These are phyloP conservation scores for Hydrangea macrophylla DNA, from an alignment of 148 eudicot species.

Conservation along the genomic window DNA sequence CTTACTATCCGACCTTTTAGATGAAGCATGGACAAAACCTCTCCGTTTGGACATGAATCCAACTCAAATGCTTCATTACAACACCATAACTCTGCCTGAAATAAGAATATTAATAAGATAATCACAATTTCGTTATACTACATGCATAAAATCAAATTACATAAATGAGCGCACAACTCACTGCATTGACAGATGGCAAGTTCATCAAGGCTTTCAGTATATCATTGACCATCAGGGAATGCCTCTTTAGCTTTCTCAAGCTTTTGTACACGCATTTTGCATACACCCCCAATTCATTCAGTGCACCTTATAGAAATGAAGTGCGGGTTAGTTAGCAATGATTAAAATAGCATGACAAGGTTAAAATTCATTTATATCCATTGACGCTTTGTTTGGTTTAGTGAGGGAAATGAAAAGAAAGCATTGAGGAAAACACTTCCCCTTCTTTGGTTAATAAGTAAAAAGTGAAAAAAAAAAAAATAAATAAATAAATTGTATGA, in stretches of 20 bases:
- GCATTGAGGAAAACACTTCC: too few species aligned
- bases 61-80: conserved; percentile 40
- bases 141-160: background rate
- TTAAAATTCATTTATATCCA: background rate
- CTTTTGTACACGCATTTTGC: conserved; percentile 42
- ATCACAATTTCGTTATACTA: too few species aligned
- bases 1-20: conserved; percentile 38
- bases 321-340: background rate
- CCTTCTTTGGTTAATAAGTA: too few species aligned
- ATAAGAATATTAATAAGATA: conserved; percentile 6
- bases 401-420: too few species aligned
- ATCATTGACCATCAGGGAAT: conserved; percentile 31
- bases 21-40: conserved; percentile 38
- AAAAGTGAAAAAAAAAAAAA: too few species aligned
- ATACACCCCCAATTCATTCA: conserved; percentile 36
- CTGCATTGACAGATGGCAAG: conserved; percentile 41
- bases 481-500: too few species aligned
- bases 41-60: conserved; percentile 41
- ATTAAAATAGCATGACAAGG: background rate
- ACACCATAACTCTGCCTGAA: conserved; percentile 50
- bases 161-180: conserved; percentile 20
- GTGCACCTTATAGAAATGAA: conserved; percentile 30
- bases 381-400: background rate
- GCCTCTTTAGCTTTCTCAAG: conserved; percentile 41
- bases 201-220: conserved; percentile 49